phyloP scores from a whole-genome alignment of 1,139 yeast genomes.

The Candida labiduridarum region DNA sequence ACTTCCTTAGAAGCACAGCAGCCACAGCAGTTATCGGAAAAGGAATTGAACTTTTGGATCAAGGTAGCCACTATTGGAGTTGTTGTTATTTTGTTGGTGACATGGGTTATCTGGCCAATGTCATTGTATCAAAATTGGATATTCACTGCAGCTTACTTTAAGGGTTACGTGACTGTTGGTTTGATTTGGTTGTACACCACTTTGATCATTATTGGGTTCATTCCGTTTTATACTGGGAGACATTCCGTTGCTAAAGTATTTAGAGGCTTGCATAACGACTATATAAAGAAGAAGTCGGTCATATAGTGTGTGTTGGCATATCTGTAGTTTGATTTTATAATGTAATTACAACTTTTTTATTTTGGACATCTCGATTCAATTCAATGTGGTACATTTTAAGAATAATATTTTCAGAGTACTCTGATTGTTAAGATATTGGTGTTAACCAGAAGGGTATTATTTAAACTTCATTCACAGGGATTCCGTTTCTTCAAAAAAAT shows the following conservation, averaged over 20 bases:
- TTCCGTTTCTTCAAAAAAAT: too few species aligned
- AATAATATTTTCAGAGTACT: too few species aligned
- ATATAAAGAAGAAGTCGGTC: slow-evolving; percentile 10
- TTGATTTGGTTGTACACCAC: slow-evolving; percentile 41
- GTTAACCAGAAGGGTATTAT: too few species aligned
- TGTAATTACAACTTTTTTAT: too few species aligned
- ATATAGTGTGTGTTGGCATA: too few species aligned
- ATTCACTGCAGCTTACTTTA: slow-evolving; percentile 40
- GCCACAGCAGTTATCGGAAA: slow-evolving; percentile 8
- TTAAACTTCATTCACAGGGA: too few species aligned
- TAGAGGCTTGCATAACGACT: slow-evolving; percentile 26
- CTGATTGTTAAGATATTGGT: too few species aligned
- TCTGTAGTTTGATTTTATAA: too few species aligned
- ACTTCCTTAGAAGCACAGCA: not conserved
- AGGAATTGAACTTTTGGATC: slow-evolving; percentile 2
- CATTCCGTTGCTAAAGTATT: slow-evolving; percentile 24
- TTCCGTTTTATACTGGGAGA: slow-evolving; percentile 41
- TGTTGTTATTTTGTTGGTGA: slow-evolving; percentile 29
- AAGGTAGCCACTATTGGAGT: slow-evolving; percentile 20
- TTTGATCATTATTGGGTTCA: slow-evolving; percentile 35
- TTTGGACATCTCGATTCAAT: too few species aligned
- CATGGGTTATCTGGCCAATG: slow-evolving; percentile 49
- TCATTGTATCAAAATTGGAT: slow-evolving; percentile 48
- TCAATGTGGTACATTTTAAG: too few species aligned
- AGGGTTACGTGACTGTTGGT: slow-evolving; percentile 42